Evolutionary conservation across 345 rosid species (phyloP).

Genomic region (Citrus australasica): DNA sequence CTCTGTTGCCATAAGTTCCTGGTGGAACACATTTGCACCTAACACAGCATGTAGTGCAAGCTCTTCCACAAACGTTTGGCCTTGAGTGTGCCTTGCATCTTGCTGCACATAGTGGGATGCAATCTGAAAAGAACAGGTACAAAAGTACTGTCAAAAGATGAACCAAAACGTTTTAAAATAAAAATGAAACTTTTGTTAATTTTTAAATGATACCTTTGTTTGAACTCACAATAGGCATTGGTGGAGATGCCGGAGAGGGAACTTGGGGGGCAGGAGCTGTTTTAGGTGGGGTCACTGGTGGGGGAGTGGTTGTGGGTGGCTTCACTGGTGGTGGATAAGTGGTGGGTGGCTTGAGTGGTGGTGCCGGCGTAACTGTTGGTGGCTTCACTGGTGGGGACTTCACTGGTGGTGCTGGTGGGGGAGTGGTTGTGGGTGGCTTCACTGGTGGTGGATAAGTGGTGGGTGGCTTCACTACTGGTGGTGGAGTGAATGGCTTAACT

Average conservation of each 20-base stretch:
- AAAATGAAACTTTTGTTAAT: too few species aligned
- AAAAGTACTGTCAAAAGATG: not conserved
- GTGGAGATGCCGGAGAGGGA: conserved; percentile 15
- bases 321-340: conserved; percentile 8
- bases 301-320: not conserved
- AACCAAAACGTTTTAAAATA: not conserved
- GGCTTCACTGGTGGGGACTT: conserved; percentile 8
- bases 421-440: conserved; percentile 8
- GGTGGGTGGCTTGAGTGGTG: not conserved
- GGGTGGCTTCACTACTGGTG: not conserved
- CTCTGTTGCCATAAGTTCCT: conserved; percentile 84
- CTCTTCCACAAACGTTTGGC: conserved; percentile 59
- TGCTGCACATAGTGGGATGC: conserved; percentile 60
- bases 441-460: not conserved
- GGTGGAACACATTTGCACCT: conserved; percentile 97
- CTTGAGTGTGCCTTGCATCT: conserved; percentile 82
- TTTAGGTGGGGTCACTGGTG: conserved; percentile 11
- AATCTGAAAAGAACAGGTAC: conserved; percentile 38
- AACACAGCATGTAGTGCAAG: conserved; percentile 84
- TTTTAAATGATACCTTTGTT: conserved; percentile 39
- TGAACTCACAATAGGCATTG: conserved; percentile 48
- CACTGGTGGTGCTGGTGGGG: not conserved
- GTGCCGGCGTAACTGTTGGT: not conserved
- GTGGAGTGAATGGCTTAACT: not conserved
- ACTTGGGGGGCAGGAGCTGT: conserved; percentile 1